phyloP scores from a whole-genome alignment of 2,329 filamentous ascomycete genomes.

The Hypoxylon sp. region DNA sequence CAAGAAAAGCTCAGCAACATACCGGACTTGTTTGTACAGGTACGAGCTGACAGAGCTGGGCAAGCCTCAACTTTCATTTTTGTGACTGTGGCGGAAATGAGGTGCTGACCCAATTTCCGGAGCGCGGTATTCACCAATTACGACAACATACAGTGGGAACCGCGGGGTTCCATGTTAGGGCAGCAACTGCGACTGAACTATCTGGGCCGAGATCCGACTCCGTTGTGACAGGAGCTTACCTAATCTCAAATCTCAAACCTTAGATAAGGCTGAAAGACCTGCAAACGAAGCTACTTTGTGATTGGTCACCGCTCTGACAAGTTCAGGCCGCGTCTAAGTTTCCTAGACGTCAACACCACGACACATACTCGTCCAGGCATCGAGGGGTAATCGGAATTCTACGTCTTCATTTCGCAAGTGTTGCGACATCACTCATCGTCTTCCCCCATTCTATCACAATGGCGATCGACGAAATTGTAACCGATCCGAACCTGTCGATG shows the following conservation, averaged over 20 bases:
- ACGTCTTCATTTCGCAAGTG: neutral
- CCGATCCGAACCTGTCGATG: constrained; percentile 73
- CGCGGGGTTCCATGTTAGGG: neutral
- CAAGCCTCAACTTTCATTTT: constrained; percentile 23
- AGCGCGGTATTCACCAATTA: constrained; percentile 30
- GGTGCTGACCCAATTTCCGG: constrained; percentile 26
- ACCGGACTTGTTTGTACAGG: constrained; percentile 15
- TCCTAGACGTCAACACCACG: constrained; percentile 22
- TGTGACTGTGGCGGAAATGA: constrained; percentile 18
- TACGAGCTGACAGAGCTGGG: constrained; percentile 34
- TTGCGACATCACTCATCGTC: neutral
- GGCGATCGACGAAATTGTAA: constrained; percentile 70
- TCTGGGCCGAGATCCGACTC: constrained; percentile 20
- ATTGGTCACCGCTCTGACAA: constrained; percentile 29
- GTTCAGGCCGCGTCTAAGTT: constrained; percentile 7
- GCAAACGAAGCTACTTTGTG: neutral
- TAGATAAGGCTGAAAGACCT: constrained; percentile 19
- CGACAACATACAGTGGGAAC: neutral
- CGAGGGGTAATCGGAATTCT: neutral
- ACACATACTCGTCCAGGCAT: neutral
- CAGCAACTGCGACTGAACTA: constrained; percentile 24
- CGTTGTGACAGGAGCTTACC: too few relatives aligned
- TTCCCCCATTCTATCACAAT: constrained; percentile 54
- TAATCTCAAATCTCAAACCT: neutral
- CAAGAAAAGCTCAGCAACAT: constrained; percentile 6